Percentiles rank a stretch among this genome's conserved stretches.
These are phyloP conservation scores for Candida tammaniensis DNA, from an alignment of 805 yeast genomes.

Conservation along the genomic window DNA sequence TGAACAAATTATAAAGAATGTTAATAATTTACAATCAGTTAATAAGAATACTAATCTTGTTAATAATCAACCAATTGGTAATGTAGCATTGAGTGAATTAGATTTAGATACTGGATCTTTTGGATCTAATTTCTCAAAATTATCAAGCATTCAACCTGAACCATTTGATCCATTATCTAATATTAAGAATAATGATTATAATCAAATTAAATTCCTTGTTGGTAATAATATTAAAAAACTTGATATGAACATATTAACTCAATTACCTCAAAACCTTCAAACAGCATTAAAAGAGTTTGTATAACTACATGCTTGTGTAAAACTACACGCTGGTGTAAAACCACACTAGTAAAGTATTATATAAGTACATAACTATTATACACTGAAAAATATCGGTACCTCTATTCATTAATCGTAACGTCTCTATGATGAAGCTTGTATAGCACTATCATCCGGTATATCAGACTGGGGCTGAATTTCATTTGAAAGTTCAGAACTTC, in stretches of 20 bases:
- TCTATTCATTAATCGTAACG: too few relatives aligned
- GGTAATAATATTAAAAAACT: conserved; percentile 25
- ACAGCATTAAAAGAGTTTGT: conserved; percentile 3
- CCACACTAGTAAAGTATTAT: too few relatives aligned
- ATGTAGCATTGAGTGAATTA: conserved; percentile 40
- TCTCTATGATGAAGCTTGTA: too few relatives aligned
- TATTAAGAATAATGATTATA: conserved; percentile 37
- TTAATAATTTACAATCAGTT: conserved; percentile 28
- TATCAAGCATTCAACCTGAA: conserved; percentile 58
- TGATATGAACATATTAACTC: conserved; percentile 23
- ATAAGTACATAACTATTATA: too few relatives aligned
- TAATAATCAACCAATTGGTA: not conserved
- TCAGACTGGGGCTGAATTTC: not conserved
- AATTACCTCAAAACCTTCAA: conserved; percentile 21
- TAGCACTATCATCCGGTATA: too few relatives aligned
- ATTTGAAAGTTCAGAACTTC: not conserved
- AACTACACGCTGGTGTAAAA: too few relatives aligned
- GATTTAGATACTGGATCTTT: conserved; percentile 71
- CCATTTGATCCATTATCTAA: conserved; percentile 70
- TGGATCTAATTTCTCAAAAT: conserved; percentile 80
- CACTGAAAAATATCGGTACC: too few relatives aligned
- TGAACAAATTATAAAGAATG: conserved; percentile 32
- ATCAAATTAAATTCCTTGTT: conserved; percentile 25
- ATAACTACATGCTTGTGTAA: too few relatives aligned
- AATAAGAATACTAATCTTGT: conserved; percentile 2